Base-by-base conservation (phyloP, 225 moss, liverwort and hornwort species). In the Anthoceros angustus region DNA sequence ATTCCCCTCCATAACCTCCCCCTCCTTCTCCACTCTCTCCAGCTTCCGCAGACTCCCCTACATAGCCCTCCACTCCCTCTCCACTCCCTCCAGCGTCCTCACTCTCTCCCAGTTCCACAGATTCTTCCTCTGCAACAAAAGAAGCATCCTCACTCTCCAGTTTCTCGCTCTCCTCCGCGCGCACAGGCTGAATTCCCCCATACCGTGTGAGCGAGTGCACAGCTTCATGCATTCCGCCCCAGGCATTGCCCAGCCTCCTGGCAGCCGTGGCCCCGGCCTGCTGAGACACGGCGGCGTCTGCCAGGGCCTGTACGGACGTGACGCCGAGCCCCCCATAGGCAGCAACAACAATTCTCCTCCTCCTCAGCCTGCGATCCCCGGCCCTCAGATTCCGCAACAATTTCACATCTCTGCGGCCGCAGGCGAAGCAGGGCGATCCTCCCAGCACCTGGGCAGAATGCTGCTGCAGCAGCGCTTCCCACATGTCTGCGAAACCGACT, bases 381-480 rank as follows among this genome's bases (percentile, higher is more conserved):
- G 32, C 32, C 55, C 12, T 55, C n/a, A 20, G 55, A 55, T 23
- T 55, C 23, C n/a, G 10, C n/a, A 23, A 4, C 32, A 55, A 55
- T 23, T 55, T 55, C 18, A 7, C 16, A 20, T 55, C 23, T 18
- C 55, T 55, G 55, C 16, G 6, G 5, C 55, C 16, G 55, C 16
- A 55, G 55, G n/a, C n/a, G n/a, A 15, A 55, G 55, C 55, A 55
- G 12, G 55, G 23, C n/a, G 55, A 55, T 23, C 55, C 55, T 15
- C 55, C 55, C 55, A 55, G 23, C 55, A 55, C 55, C 55, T 55
- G 55, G n/a, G 55, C 8, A 55, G 8, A 55, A 55, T 55, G 14
- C 23, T 8, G 55, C 55, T 55, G 55, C 55, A 23, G 55, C 55
- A 55, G 55, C 55, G 55, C 55, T 55, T 55, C n/a, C 55, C 55